Conservation (phyloP, 1,284 basidiomycete genomes). For the Heterobasidion occidentale region DNA sequence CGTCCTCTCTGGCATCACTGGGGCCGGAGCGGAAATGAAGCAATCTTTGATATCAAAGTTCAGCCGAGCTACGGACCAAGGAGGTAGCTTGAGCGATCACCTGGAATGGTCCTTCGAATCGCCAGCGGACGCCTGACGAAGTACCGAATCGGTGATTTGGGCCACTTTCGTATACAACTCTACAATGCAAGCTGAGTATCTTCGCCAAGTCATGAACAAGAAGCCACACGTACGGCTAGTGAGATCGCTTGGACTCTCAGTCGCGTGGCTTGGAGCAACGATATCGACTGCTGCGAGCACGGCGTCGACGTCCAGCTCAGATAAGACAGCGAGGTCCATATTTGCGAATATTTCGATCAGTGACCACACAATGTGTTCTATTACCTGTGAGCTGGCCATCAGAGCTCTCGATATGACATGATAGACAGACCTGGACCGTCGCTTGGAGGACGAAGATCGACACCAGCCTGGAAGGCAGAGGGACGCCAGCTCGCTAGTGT, state of each 20-base stretch:
- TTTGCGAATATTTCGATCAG: conserved; percentile 57
- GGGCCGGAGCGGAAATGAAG: conserved; percentile 34
- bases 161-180: conserved; percentile 31
- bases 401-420: conserved; percentile 5
- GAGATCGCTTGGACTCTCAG: conserved; percentile 30
- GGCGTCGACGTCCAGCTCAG: conserved; percentile 33
- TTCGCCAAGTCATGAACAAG: neutral
- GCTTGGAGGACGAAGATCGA: conserved; percentile 9
- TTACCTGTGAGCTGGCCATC: neutral
- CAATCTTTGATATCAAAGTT: conserved; percentile 18
- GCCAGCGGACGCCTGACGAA: conserved; percentile 12
- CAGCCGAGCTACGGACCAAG: neutral
- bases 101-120: conserved; percentile 18
- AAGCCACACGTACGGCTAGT: conserved; percentile 24
- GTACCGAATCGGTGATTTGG: conserved; percentile 22
- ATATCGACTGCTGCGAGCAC: conserved; percentile 25
- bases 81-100: conserved; percentile 12
- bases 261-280: conserved; percentile 24
- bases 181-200: conserved; percentile 9
- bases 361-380: conserved; percentile 37
- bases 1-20: conserved; percentile 21
- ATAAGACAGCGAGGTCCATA: conserved; percentile 42
- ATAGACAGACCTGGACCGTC: conserved; percentile 13
- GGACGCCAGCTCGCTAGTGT: conserved; percentile 40
- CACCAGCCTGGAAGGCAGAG: conserved; percentile 7